Base-by-base conservation (phyloP, 1,139 yeast species). In the Suhomyces bokatorum region DNA sequence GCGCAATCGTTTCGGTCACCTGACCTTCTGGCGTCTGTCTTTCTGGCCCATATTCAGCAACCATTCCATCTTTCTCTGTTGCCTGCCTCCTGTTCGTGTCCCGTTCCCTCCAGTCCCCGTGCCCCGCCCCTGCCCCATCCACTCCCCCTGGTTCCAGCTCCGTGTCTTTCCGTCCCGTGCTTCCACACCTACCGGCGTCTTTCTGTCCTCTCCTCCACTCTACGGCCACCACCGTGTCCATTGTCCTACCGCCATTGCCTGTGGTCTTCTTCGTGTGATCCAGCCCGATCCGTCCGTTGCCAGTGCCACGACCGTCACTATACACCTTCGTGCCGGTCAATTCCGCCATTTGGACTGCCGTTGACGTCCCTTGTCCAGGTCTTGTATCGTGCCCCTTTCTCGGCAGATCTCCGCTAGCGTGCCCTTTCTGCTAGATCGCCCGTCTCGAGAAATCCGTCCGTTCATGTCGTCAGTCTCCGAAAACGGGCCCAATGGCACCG, bases 161-260 rank as follows among this genome's bases (percentile, higher is more conserved):
- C 24, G 13, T 34, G 24, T 20, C 26, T 14, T 28, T 20, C 26
- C 26, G 29, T n/a, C 32, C 12, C 11, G 31, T 11, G 24, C 29
- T 35, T 35, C 38, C 38, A 28, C 12, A 15, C 32, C 16, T 27
- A 27, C 35, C 40, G 35, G 35, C 22, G 30, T 28, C 17, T 20
- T 5, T 20, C 20, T 20, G 24, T 20, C 24, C 24, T 4, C 24
- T 8, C 8, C 24, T 20, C n/a, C n/a, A n/a, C n/a, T 17, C 6
- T 20, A 20, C 24, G 8, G 24, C 24, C 24, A 20, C 20, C 24
- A 20, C 24, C 24, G 24, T 20, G 24, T 20, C 24, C 4, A 5
- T 8, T 4, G 24, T 20, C 8, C 24, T 20, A 20, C 24, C 8
- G 24, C 24, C 24, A 6, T 20, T 8, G 8, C 9, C 9, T 7